Base-by-base conservation (phyloP, 2,329 filamentous ascomycete genomes). In the Emmonsia crescens region DNA sequence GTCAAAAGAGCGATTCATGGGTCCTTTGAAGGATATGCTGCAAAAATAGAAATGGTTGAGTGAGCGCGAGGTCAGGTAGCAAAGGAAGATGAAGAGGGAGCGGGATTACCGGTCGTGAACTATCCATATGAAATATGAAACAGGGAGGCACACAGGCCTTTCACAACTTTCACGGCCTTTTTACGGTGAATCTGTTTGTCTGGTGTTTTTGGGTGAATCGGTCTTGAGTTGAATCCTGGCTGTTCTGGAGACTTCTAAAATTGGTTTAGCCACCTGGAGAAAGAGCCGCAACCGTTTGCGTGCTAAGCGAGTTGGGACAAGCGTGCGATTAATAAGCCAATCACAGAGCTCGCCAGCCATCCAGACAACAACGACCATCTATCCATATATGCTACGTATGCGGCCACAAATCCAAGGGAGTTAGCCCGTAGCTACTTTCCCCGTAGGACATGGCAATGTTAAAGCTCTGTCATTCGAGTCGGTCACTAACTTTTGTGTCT, bases 1-100 rank as follows among this genome's bases (percentile, higher is more conserved):
- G 61, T 65, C 66, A 61, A 71, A 64, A 64, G 68, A 66, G 70
- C 68, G 68, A 70, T 64, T 72, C 72, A 74, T 74, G 66, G 62
- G 68, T 21, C 24, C 29, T 16, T 52, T 12, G 29, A 16, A 1
- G 4, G 12, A 24, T 27, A 40, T 46, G n/a, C 6, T 38, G 57
- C 10, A 3, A 51, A 31, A 21, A 31, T 4, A 42, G 33, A 27
- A 27, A 40, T 33, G 44, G 29, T 52, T 36, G 3, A 52, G 16
- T 27, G 33, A 48, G 57, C n/a, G 10, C 14, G 1, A 40, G 3
- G 59, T 40, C 21, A 60, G 49, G 27, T 38, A 24, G 33, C 14
- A n/a, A 19, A 33, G 36, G 38, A 60, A 31, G 51, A 55, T 16
- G 48, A 27, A 31, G 16, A 21, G 19, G 19, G 33, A 38, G 48